Evolutionary conservation across 2,329 filamentous ascomycete genomes (phyloP).

Genomic region (Fusarium praegraminearum): DNA sequence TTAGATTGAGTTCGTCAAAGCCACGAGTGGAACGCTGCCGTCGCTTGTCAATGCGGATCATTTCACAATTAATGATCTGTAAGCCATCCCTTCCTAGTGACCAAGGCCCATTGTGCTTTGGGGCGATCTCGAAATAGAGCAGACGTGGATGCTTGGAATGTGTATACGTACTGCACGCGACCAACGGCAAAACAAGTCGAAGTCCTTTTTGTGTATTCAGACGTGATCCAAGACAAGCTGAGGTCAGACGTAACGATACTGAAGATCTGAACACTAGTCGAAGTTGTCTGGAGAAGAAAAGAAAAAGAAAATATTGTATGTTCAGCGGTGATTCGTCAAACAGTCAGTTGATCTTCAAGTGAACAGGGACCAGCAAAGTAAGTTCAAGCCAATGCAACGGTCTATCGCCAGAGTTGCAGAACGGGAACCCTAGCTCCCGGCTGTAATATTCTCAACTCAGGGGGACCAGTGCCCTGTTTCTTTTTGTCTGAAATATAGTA

Average conservation of each 20-base stretch:
- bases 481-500: conserved; percentile 4
- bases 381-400: conserved; percentile 28
- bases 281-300: background rate
- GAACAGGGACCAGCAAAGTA: conserved; percentile 30
- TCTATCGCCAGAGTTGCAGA: conserved; percentile 19
- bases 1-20: conserved; percentile 26
- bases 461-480: conserved; percentile 20
- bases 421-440: conserved; percentile 22
- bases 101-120: conserved; percentile 16
- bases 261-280: conserved; percentile 24
- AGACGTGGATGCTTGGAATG: background rate
- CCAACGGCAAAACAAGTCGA: conserved; percentile 3
- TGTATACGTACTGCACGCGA: background rate
- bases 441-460: conserved; percentile 10
- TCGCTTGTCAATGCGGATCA: conserved; percentile 10
- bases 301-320: conserved; percentile 14
- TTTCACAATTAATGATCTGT: conserved; percentile 20
- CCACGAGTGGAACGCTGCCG: conserved; percentile 24
- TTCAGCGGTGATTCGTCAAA: conserved; percentile 25
- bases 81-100: conserved; percentile 1
- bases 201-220: conserved; percentile 3
- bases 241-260: background rate
- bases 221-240: conserved; percentile 12
- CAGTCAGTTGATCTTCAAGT: conserved; percentile 12
- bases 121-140: conserved; percentile 16